These are phyloP conservation scores for Orbilia blumenaviensis DNA, from an alignment of 2,329 filamentous ascomycete genomes.

Conservation along the genomic window DNA sequence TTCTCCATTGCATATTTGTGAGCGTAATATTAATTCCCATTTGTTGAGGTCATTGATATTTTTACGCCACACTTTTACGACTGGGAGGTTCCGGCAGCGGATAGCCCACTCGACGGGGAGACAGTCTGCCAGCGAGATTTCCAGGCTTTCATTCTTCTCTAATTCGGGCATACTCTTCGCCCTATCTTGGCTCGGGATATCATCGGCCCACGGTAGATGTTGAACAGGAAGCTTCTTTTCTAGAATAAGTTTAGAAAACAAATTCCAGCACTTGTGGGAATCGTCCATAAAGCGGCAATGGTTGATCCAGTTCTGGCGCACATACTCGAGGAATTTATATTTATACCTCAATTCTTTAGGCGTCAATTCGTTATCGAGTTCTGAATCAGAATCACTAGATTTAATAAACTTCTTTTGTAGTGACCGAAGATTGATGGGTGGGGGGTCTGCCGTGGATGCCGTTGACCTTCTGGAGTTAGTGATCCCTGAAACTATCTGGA, in stretches of 20 bases:
- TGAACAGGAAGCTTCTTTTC: neutral
- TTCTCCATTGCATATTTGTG: neutral
- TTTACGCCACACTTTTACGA: neutral
- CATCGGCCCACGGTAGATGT: neutral
- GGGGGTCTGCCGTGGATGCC: neutral
- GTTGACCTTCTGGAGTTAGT: neutral
- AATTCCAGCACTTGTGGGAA: neutral
- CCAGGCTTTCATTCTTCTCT: neutral
- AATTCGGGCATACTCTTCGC: neutral
- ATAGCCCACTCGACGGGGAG: neutral
- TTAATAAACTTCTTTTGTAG: neutral
- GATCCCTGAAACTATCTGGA: neutral
- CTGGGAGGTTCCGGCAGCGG: neutral
- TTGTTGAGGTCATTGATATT: neutral
- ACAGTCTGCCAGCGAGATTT: neutral
- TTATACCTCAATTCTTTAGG: neutral
- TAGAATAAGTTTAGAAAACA: neutral
- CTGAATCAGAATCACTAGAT: neutral
- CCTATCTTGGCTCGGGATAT: neutral
- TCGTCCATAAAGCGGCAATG: neutral
- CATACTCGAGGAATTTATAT: conserved; percentile 4
- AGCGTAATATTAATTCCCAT: neutral
- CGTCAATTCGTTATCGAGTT: too few species aligned
- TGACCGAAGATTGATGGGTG: neutral
- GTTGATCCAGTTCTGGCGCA: neutral